Evolutionary conservation across 2,329 filamentous ascomycete genomes (phyloP).

Genomic region (Gnomoniopsis smithogilvyi): DNA sequence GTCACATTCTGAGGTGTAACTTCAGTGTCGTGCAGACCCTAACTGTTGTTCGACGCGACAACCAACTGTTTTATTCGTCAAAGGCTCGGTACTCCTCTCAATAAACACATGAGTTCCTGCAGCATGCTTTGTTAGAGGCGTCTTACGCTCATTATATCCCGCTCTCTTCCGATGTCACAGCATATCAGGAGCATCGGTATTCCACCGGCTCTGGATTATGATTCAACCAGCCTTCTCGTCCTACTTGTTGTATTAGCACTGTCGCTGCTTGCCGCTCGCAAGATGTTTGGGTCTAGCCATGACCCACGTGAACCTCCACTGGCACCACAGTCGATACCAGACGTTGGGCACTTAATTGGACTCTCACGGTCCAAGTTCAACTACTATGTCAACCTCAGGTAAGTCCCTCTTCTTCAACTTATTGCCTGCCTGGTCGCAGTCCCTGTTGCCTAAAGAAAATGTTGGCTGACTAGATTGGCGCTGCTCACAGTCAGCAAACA

Average conservation of each 20-base stretch:
- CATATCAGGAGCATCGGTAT: background rate
- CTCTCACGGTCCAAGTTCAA: slow-evolving; percentile 27
- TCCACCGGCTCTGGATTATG: background rate
- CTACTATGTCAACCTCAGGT: slow-evolving; percentile 31
- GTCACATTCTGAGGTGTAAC: background rate
- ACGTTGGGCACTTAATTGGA: slow-evolving; percentile 30
- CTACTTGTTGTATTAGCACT: background rate
- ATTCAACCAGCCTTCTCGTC: background rate
- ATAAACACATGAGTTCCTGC: background rate
- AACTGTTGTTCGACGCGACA: background rate
- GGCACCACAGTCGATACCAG: slow-evolving; percentile 27
- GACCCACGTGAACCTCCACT: slow-evolving; percentile 30
- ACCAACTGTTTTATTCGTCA: background rate
- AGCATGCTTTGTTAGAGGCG: background rate
- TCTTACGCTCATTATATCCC: background rate
- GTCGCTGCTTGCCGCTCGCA: slow-evolving; percentile 3
- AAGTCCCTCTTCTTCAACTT: background rate
- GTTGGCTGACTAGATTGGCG: background rate
- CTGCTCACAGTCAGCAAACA: slow-evolving; percentile 16
- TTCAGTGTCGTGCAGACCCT: background rate
- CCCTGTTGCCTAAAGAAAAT: background rate
- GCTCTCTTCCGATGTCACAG: background rate
- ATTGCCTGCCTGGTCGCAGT: background rate
- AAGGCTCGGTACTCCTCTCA: background rate
- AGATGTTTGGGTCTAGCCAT: slow-evolving; percentile 19